Base-by-base conservation (phyloP, 371 early-diverging fungal species). In the Mucor piriformis region DNA sequence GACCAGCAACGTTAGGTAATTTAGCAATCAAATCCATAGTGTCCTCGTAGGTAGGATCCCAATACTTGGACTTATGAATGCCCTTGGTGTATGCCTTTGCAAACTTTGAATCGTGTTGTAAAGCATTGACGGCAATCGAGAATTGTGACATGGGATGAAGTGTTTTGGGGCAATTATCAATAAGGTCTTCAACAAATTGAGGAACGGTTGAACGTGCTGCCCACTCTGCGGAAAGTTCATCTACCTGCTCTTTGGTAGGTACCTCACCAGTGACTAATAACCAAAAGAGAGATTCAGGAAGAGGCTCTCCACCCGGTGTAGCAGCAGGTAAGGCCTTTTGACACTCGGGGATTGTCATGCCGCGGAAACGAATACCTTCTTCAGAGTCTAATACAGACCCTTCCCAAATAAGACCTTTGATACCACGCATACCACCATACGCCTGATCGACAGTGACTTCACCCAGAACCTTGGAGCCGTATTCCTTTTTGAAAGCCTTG, bases 101-200 rank as follows among this genome's bases (percentile, higher is more conserved):
- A 73, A 98, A 98, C 69, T 83, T 79, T 63, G 89, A 89, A 61
- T 97, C 97, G 78, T 94, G 91, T 80, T 98, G 98, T 48, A 96
- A 87, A 62, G 97, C 97, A 57, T 91, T 94, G 75, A 98, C 88
- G 44, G 99, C 99, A 57, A 97, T 77, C 47, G 93, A 86, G 83
- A 98, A 92, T 85, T 98, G 99, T 55, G 94, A 91, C 99, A 98
- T 98, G 66, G 99, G 98, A 87, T 98, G 99, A 56, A 98, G 91
- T 49, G 95, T 94, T 84, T 84, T 89, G 73, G 99, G 99, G 88
- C 96, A 96, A 58, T 91, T 85, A 83, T 98, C 98, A 61, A 97
- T 87, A 70, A 97, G 82, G 58, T 96, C 97, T 76, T 94, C 91
- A 64, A 98, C 99, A 76, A 95, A 93, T 50, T 81, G 72, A 40